A percentile compares a stretch with the other conserved stretches of the same genome.
phyloP scores from a whole-genome alignment of 306 rosid genomes.

The Aeschynomene evenia region DNA sequence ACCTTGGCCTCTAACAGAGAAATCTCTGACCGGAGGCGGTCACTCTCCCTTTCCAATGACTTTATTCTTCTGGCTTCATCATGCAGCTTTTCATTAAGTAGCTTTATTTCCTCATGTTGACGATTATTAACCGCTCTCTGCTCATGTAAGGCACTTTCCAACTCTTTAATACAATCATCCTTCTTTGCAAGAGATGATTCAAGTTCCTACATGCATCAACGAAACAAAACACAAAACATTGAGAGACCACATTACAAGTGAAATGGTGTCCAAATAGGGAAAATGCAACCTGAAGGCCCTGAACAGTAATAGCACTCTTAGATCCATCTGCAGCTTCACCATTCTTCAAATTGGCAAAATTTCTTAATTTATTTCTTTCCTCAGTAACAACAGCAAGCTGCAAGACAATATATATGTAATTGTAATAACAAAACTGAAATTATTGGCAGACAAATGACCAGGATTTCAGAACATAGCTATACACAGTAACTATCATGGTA shows the following conservation, averaged over 20 bases:
- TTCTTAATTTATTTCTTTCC: constrained; percentile 74
- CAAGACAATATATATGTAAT: constrained; percentile 31
- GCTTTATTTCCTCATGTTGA: constrained; percentile 66
- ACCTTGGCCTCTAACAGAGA: constrained; percentile 95
- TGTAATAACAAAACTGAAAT: constrained; percentile 22
- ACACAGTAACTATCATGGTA: constrained; percentile 18
- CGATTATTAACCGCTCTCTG: constrained; percentile 57
- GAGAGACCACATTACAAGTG: constrained; percentile 15
- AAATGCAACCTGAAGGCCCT: constrained; percentile 67
- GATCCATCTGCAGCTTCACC: constrained; percentile 49
- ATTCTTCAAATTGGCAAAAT: constrained; percentile 45
- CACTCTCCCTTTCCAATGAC: constrained; percentile 86
- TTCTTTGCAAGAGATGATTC: constrained; percentile 67
- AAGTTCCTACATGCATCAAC: constrained; percentile 62
- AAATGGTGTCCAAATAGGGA: constrained; percentile 19
- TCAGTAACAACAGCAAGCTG: constrained; percentile 79
- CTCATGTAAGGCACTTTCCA: constrained; percentile 54
- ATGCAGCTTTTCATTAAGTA: constrained; percentile 66
- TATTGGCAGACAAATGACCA: constrained; percentile 11
- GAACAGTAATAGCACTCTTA: constrained; percentile 42
- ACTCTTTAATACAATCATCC: constrained; percentile 64
- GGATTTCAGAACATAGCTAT: constrained; percentile 2
- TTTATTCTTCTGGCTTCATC: constrained; percentile 67
- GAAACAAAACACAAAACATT: constrained; percentile 30
- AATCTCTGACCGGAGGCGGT: constrained; percentile 74